Percentiles rank a stretch among this genome's conserved stretches.
These are phyloP conservation scores for Heritiera fomes DNA, from an alignment of 345 rosid genomes.

Conservation along the genomic window DNA sequence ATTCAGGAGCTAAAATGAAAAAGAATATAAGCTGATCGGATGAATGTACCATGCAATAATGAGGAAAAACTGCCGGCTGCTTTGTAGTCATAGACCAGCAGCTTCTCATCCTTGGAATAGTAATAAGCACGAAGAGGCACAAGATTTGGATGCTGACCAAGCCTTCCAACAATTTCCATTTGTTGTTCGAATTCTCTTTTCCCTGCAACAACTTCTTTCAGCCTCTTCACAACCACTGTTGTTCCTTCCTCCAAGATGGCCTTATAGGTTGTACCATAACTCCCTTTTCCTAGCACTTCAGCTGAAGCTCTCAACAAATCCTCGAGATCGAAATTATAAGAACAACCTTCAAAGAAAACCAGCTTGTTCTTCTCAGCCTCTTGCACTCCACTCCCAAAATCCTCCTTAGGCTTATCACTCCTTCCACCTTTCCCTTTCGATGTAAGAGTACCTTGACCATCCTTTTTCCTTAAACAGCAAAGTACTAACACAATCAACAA, in stretches of 20 bases:
- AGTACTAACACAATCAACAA: slow-evolving; percentile 50
- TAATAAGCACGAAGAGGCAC: slow-evolving; percentile 92
- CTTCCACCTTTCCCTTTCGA: slow-evolving; percentile 54
- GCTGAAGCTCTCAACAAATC: slow-evolving; percentile 95
- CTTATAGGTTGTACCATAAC: slow-evolving; percentile 89
- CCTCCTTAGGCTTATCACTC: slow-evolving; percentile 66
- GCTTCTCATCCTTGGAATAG: slow-evolving; percentile 92
- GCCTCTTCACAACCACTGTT: slow-evolving; percentile 81
- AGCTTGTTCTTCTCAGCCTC: slow-evolving; percentile 94
- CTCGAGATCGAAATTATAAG: slow-evolving; percentile 79
- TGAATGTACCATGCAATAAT: slow-evolving; percentile 10
- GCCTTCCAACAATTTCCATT: slow-evolving; percentile 76
- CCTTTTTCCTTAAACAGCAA: slow-evolving; percentile 60
- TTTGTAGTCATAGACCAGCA: slow-evolving; percentile 75
- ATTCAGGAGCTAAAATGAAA: neutral
- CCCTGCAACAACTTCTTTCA: slow-evolving; percentile 73
- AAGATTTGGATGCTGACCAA: slow-evolving; percentile 69
- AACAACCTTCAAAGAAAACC: slow-evolving; percentile 87
- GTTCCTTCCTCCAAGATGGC: slow-evolving; percentile 91
- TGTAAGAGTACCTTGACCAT: slow-evolving; percentile 34
- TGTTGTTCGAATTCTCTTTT: slow-evolving; percentile 93
- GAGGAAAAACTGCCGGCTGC: slow-evolving; percentile 28
- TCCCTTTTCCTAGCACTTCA: slow-evolving; percentile 95
- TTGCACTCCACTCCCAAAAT: slow-evolving; percentile 92
- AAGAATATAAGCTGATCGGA: neutral